Evolutionary conservation across 2,329 filamentous ascomycete species (phyloP).

Genomic region (Exophiala dermatitidis): DNA sequence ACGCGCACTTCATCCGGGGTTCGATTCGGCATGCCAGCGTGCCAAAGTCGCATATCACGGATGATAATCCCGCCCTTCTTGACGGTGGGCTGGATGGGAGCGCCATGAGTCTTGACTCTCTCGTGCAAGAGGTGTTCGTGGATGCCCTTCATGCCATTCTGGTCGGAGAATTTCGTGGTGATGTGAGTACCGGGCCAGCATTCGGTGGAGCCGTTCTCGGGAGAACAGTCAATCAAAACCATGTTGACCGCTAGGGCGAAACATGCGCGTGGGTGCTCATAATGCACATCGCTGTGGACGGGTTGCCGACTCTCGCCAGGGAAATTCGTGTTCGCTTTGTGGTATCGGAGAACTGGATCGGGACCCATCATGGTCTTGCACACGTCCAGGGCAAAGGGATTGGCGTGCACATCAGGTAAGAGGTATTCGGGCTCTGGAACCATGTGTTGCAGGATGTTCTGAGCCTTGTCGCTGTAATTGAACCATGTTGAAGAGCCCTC

Average conservation of each 20-base stretch:
- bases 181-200: constrained; percentile 46
- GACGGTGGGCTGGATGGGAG: constrained; percentile 36
- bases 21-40: constrained; percentile 56
- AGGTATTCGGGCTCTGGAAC: constrained; percentile 14
- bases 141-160: constrained; percentile 27
- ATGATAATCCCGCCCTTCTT: constrained; percentile 50
- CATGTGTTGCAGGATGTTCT: constrained; percentile 36
- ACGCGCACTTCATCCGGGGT: constrained; percentile 44
- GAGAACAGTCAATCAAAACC: constrained; percentile 40
- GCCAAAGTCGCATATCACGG: constrained; percentile 56
- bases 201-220: constrained; percentile 45
- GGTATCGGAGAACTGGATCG: background rate
- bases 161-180: constrained; percentile 30
- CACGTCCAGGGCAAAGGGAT: constrained; percentile 33
- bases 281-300: constrained; percentile 37
- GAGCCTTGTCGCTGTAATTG: constrained; percentile 29
- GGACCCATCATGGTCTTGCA: constrained; percentile 30
- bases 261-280: constrained; percentile 40
- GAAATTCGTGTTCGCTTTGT: constrained; percentile 30
- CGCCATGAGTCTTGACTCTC: constrained; percentile 28
- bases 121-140: constrained; percentile 31
- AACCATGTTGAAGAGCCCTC: constrained; percentile 28
- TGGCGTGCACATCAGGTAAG: constrained; percentile 28
- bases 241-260: constrained; percentile 46
- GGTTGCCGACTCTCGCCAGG: constrained; percentile 35